phyloP scores from a whole-genome alignment of 257 asterid genomes.

The Nicotiana sylvestris region DNA sequence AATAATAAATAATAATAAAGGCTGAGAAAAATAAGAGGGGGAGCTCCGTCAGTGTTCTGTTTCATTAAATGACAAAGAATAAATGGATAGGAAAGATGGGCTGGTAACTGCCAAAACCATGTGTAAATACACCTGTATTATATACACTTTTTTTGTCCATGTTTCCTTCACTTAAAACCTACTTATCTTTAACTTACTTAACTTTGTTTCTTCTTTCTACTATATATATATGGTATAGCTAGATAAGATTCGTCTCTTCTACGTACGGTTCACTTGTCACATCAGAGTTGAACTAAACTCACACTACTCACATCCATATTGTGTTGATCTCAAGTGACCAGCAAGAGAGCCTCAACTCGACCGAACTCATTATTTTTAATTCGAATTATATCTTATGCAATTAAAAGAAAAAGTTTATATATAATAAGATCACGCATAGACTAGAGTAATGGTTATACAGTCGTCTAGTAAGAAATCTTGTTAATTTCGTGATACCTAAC shows the following conservation, averaged over 20 bases:
- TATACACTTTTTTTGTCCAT: background rate
- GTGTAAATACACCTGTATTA: constrained; percentile 24
- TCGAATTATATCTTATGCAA: background rate
- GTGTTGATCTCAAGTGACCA: background rate
- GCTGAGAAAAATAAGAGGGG: background rate
- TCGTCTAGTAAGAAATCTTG: background rate
- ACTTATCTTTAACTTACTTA: background rate
- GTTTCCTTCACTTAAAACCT: background rate
- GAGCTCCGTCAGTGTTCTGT: constrained; percentile 9
- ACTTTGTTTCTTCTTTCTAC: background rate
- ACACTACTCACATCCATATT: background rate
- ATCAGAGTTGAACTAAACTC: background rate
- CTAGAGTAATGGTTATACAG: no score
- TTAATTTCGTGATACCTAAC: background rate
- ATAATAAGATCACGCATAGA: background rate
- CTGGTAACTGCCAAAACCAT: constrained; percentile 52
- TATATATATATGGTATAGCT: background rate
- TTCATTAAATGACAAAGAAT: constrained; percentile 51
- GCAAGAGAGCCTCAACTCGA: no score
- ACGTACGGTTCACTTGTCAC: background rate
- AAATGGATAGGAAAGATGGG: constrained; percentile 60
- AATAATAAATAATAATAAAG: no score
- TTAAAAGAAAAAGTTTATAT: background rate
- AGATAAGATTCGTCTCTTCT: background rate
- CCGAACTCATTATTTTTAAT: background rate